A percentile compares a stretch with the other conserved stretches of the same genome.
These are phyloP conservation scores for Zygosaccharomyces kombuchaensis DNA, from an alignment of 805 yeast genomes.

Conservation along the genomic window DNA sequence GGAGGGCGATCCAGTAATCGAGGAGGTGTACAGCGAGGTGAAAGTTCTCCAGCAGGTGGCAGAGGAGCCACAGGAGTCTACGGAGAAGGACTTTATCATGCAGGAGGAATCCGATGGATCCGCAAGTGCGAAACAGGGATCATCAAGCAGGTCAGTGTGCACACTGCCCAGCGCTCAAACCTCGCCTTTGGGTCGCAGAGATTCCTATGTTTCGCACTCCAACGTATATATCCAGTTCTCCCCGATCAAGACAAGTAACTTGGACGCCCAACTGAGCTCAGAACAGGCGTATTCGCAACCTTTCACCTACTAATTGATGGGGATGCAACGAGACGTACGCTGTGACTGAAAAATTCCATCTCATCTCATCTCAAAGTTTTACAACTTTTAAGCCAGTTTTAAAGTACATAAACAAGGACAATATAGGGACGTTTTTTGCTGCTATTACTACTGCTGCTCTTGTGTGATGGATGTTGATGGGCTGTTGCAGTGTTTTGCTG, in stretches of 20 bases:
- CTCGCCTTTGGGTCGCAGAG: slow-evolving; percentile 7
- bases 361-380: slow-evolving; percentile 6
- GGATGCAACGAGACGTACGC: slow-evolving; percentile 2
- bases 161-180: slow-evolving; percentile 11
- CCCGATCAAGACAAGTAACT: slow-evolving; percentile 22
- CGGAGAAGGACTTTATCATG: neutral
- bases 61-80: neutral
- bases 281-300: slow-evolving; percentile 35
- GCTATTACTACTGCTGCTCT: neutral
- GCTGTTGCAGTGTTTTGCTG: slow-evolving; percentile 71
- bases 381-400: neutral
- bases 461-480: slow-evolving; percentile 59
- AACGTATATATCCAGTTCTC: slow-evolving; percentile 22
- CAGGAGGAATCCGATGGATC: neutral
- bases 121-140: slow-evolving; percentile 1
- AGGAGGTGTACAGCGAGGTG: neutral
- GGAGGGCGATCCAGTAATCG: neutral
- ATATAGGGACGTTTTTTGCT: neutral
- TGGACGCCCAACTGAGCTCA: slow-evolving; percentile 22
- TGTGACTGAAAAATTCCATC: slow-evolving; percentile 7
- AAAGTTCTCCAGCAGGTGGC: neutral
- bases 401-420: slow-evolving; percentile 4
- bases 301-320: slow-evolving; percentile 17
- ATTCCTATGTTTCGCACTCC: slow-evolving; percentile 9
- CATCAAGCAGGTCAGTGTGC: slow-evolving; percentile 8